Percentiles rank a stretch among this genome's conserved stretches.
Conservation (phyloP, 2,329 filamentous ascomycete genomes). For the Sordariomycetes sp. region DNA sequence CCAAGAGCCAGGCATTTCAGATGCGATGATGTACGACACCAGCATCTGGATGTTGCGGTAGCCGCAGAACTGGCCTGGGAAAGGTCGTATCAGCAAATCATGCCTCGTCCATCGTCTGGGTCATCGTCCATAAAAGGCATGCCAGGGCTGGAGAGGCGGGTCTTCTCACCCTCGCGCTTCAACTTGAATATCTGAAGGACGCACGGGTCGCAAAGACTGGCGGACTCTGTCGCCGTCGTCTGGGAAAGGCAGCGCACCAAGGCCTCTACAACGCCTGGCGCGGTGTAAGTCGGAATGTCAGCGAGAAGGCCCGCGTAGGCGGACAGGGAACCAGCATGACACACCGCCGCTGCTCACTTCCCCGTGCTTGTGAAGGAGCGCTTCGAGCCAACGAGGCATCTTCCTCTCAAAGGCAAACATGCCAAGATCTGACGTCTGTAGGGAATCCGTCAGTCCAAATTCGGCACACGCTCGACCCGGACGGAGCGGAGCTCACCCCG, state of each 20-base stretch:
- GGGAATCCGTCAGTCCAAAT: not conserved
- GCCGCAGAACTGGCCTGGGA: slow-evolving; percentile 72
- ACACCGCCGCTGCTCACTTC: not conserved
- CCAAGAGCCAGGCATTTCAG: slow-evolving; percentile 40
- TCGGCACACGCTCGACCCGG: not conserved
- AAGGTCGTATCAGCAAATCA: not conserved
- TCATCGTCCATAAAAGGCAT: not conserved
- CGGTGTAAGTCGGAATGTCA: not conserved
- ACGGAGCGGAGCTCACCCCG: not conserved
- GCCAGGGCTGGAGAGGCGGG: not conserved
- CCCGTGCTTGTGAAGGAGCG: slow-evolving; percentile 45
- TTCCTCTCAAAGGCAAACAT: slow-evolving; percentile 58
- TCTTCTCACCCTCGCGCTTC: slow-evolving; percentile 46
- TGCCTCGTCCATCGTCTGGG: too few relatives aligned
- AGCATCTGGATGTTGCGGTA: slow-evolving; percentile 95
- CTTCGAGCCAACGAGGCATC: slow-evolving; percentile 59
- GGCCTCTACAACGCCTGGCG: not conserved
- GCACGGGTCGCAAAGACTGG: slow-evolving; percentile 66
- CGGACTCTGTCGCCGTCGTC: slow-evolving; percentile 41
- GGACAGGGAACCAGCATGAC: not conserved
- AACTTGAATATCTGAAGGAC: slow-evolving; percentile 75
- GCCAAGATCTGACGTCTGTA: slow-evolving; percentile 50
- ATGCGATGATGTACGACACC: slow-evolving; percentile 59
- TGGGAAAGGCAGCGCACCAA: not conserved
- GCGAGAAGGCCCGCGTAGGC: not conserved